Evolutionary conservation across 495 filamentous ascomycete species (phyloP), one percentile per base, ranked within the genome.

Genomic region (Pyrenopolyporus hunteri): DNA sequence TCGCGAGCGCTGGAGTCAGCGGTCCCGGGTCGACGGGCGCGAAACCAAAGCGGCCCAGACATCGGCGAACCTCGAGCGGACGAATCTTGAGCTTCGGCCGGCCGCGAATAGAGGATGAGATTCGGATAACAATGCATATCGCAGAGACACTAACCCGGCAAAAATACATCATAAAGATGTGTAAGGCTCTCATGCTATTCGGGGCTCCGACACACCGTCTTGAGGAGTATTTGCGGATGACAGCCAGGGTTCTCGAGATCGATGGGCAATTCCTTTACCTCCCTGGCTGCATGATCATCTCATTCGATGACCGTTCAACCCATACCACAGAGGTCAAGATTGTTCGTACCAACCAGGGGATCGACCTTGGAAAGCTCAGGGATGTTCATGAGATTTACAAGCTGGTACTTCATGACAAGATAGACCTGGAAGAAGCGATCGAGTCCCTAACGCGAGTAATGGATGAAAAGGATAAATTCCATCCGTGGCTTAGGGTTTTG

Each of bases 241-340:
- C 90, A 10, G 87, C 93, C 20, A 83, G 90, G 2, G 90, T 95
- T 3, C 82, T 98, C 37, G 89, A 93, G 72, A 92, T 97, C 40
- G 89, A 96, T 57, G 90, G 87, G 35, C 92, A 96, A 57, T 97
- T 96, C 66, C 75, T 97, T 35, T 97, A 97, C 69, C 86, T 97
- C 17, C 93, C 93, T 1, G 91, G 91, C 14, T 95, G 90, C 66
- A 98, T 97, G 93, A 90, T 98, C 58, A 88, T 96, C 56, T 92
- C 91, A 3, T 97, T 98, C 68, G 93, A 96, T 67, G 93, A 98
- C 74, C 80, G 83, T 19, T 82, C 86, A 19, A 95, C 91, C 6
- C 93, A 97, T 67, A 97, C 93, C 6, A 92, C 92, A 5, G 93
- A 96, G 71, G 89, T 97, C 47, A 93, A 94, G 72, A 85, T 98